Evolutionary conservation across 139 green algal genomes (phyloP).

Genomic region (Picochlorum sp.): DNA sequence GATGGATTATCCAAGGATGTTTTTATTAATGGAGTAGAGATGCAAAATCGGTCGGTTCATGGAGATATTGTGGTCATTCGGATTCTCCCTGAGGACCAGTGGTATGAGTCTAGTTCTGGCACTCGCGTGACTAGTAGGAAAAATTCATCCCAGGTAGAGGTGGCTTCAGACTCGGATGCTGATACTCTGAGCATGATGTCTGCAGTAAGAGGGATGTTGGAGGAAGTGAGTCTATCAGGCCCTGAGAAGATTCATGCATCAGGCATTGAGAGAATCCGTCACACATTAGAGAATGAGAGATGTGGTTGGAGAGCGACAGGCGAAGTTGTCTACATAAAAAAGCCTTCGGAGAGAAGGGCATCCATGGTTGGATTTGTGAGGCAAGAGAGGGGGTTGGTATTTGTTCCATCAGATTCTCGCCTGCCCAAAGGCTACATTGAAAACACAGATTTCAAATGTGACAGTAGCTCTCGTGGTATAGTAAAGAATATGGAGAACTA

Average conservation of each 20-base stretch:
- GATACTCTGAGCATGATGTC: too few relatives aligned
- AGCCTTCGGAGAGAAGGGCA: constrained; percentile 33
- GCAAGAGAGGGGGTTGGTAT: constrained; percentile 19
- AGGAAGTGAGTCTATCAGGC: too few relatives aligned
- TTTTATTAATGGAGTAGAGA: constrained; percentile 33
- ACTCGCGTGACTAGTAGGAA: too few relatives aligned
- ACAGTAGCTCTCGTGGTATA: background rate
- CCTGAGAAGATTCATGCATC: too few relatives aligned
- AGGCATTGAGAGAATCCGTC: too few relatives aligned
- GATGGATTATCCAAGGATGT: constrained; percentile 55
- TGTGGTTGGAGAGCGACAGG: constrained; percentile 36
- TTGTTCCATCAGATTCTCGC: constrained; percentile 36
- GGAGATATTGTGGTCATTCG: constrained; percentile 73
- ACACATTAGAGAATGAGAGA: background rate
- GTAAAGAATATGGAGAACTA: constrained; percentile 13
- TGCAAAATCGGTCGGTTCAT: constrained; percentile 65
- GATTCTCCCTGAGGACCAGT: constrained; percentile 34
- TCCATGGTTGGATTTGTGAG: constrained; percentile 54
- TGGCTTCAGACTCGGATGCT: too few relatives aligned
- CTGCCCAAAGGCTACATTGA: constrained; percentile 54
- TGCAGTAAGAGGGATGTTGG: too few relatives aligned
- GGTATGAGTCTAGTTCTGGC: background rate
- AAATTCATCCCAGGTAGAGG: too few relatives aligned
- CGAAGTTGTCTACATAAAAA: constrained; percentile 63
- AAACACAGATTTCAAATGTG: constrained; percentile 5